phyloP scores from a whole-genome alignment of 176 grass and related monocot genomes.

The Musa itinerans region DNA sequence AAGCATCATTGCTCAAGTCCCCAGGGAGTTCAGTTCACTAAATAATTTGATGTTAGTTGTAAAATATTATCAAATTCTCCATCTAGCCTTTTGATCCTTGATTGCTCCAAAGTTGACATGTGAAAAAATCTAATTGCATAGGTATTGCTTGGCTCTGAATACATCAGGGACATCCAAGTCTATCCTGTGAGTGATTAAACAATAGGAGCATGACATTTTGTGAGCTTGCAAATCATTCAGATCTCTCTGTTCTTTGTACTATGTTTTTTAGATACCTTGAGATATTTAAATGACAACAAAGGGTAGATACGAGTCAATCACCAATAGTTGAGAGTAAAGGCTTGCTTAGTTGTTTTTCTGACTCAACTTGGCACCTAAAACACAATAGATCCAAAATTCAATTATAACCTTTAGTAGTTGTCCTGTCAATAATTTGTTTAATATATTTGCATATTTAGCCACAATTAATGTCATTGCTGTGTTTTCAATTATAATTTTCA shows the following conservation, averaged over 20 bases:
- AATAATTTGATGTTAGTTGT: too few species aligned
- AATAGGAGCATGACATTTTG: not conserved
- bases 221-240: not conserved
- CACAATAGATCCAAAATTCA: not conserved
- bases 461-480: not conserved
- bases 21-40: too few species aligned
- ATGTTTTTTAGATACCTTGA: not conserved
- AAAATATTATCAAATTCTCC: not conserved
- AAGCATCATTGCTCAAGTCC: too few species aligned
- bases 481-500: not conserved
- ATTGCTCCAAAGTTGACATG: not conserved
- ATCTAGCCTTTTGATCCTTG: not conserved
- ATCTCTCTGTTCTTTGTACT: not conserved
- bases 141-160: not conserved
- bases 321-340: not conserved
- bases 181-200: not conserved
- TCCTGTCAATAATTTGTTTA: not conserved
- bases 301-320: not conserved
- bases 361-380: not conserved
- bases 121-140: not conserved
- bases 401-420: not conserved
- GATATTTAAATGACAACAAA: not conserved
- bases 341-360: not conserved
- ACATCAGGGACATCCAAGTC: not conserved
- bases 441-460: not conserved